phyloP scores from a whole-genome alignment of 202 grass and related monocot species.

The Cymbopogon flexuosus region DNA sequence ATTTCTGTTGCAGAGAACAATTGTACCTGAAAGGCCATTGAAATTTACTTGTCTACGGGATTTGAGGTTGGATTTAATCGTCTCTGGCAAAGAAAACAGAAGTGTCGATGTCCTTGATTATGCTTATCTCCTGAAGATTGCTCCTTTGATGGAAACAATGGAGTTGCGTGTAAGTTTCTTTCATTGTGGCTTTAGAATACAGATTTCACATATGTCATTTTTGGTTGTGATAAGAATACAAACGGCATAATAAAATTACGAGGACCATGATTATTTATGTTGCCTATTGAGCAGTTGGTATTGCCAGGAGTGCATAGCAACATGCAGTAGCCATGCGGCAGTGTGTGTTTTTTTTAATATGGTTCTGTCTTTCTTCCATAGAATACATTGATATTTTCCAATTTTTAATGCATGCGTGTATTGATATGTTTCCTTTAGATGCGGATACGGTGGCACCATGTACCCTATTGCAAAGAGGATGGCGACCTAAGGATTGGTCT shows the following conservation, averaged over 20 bases:
- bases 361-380: not conserved
- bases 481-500: not conserved
- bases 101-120: conserved; percentile 18
- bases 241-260: not conserved
- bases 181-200: not conserved
- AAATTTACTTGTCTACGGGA: not conserved
- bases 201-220: not conserved
- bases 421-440: not conserved
- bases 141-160: conserved; percentile 19
- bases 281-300: not conserved
- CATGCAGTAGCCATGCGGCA: not conserved
- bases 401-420: not conserved
- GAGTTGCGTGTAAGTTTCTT: conserved; percentile 17
- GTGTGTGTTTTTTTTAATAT: not conserved
- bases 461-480: not conserved
- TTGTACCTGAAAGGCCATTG: not conserved
- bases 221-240: not conserved
- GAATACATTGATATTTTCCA: not conserved
- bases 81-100: not conserved
- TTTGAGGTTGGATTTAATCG: not conserved
- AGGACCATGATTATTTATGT: not conserved
- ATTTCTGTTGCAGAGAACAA: not conserved
- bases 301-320: not conserved
- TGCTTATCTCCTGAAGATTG: conserved; percentile 19
- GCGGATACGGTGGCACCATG: not conserved